Evolutionary conservation across 1,284 basidiomycete species (phyloP).

Genomic region (Malassezia dermatis): DNA sequence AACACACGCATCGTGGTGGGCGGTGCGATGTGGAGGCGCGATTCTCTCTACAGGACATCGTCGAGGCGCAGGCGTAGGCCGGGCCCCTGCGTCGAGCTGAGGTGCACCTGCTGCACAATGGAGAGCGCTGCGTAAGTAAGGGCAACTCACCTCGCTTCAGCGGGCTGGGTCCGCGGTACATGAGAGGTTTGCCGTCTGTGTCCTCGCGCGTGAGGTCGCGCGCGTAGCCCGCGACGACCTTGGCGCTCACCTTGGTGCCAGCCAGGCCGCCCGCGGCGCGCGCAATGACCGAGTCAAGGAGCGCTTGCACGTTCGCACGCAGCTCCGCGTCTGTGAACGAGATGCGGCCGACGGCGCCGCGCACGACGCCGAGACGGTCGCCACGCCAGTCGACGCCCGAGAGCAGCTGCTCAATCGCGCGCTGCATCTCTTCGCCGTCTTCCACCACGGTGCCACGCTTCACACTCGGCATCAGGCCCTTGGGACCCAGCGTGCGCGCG

Average conservation of each 20-base stretch:
- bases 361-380: conserved; percentile 74
- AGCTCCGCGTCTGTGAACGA: conserved; percentile 64
- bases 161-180: neutral
- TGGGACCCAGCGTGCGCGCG: conserved; percentile 80
- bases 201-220: conserved; percentile 2
- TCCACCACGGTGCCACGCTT: conserved; percentile 82
- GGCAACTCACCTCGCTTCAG: conserved; percentile 5
- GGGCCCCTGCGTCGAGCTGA: conserved; percentile 76
- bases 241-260: conserved; percentile 9
- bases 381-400: conserved; percentile 86
- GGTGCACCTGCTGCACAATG: conserved; percentile 55
- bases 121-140: conserved; percentile 18
- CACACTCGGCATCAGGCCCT: conserved; percentile 87
- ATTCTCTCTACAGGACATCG: conserved; percentile 24
- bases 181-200: neutral
- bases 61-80: conserved; percentile 58
- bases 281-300: conserved; percentile 60
- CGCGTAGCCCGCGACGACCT: conserved; percentile 10
- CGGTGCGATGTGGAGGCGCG: neutral
- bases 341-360: conserved; percentile 55
- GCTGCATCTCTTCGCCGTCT: conserved; percentile 54
- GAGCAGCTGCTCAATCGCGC: conserved; percentile 65
- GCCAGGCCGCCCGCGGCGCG: conserved; percentile 25
- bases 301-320: conserved; percentile 66
- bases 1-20: neutral